Percentiles rank a stretch among this genome's conserved stretches.
These are phyloP conservation scores for Pyrenochaeta sp. DNA, from an alignment of 2,329 filamentous ascomycete species.

Conservation along the genomic window DNA sequence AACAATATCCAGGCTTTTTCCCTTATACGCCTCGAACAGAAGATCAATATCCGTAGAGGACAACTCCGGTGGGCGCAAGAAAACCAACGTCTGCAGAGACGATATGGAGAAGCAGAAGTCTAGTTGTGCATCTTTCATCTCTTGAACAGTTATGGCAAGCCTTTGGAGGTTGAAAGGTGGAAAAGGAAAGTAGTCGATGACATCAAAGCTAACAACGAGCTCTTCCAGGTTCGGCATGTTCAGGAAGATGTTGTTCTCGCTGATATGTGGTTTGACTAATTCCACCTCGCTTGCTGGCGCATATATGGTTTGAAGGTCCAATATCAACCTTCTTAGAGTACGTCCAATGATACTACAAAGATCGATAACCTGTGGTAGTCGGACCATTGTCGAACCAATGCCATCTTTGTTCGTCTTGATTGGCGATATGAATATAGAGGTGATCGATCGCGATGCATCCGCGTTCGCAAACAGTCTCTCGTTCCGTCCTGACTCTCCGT, in stretches of 20 bases:
- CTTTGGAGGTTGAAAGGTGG: constrained; percentile 36
- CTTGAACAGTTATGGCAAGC: constrained; percentile 34
- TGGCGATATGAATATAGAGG: constrained; percentile 34
- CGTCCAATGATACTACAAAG: constrained; percentile 25
- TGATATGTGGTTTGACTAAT: constrained; percentile 14
- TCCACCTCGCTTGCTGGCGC: constrained; percentile 18
- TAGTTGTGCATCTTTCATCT: constrained; percentile 15
- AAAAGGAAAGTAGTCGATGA: constrained; percentile 30
- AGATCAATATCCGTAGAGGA: constrained; percentile 24
- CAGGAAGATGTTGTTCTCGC: constrained; percentile 30
- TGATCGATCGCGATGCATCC: constrained; percentile 22
- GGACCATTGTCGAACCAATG: constrained; percentile 22
- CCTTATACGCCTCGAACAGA: constrained; percentile 29
- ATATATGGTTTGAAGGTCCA: constrained; percentile 34
- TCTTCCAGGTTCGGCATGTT: constrained; percentile 36
- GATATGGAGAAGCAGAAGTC: constrained; percentile 29
- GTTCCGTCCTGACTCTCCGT: constrained; percentile 29
- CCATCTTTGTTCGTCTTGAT: constrained; percentile 6
- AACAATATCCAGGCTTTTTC: constrained; percentile 31
- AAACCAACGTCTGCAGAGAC: constrained; percentile 25
- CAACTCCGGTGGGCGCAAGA: constrained; percentile 25
- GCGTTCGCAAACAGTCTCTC: constrained; percentile 24
- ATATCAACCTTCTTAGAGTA: constrained; percentile 30
- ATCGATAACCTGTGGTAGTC: constrained; percentile 35
- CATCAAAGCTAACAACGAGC: constrained; percentile 33